These are phyloP conservation scores for Tubosaeta sp. DNA, from an alignment of 768 basidiomycete genomes.

Conservation along the genomic window DNA sequence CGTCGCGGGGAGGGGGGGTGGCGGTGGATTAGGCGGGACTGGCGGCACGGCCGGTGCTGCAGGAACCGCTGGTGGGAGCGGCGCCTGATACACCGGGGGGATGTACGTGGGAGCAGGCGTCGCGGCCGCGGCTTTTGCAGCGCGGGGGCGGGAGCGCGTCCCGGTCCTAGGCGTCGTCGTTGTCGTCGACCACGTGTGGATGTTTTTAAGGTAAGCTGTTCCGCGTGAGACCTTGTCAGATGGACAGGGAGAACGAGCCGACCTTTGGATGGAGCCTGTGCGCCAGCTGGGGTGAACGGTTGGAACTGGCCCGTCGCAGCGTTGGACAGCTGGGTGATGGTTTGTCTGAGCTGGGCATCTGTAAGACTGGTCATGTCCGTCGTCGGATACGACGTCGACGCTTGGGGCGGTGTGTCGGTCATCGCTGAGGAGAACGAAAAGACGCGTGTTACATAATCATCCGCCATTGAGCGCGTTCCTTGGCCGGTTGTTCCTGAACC, in stretches of 20 bases:
- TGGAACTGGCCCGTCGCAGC: conserved; percentile 37
- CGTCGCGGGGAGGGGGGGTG: conserved; percentile 53
- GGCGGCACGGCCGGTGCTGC: conserved; percentile 24
- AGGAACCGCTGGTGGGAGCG: conserved; percentile 31
- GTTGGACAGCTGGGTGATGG: conserved; percentile 49
- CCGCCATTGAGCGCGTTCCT: neutral
- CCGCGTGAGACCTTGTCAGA: conserved; percentile 13
- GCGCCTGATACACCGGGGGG: conserved; percentile 37
- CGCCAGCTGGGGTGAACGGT: conserved; percentile 28
- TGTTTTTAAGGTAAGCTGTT: conserved; percentile 62
- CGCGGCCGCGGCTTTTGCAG: conserved; percentile 37
- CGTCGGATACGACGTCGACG: conserved; percentile 30
- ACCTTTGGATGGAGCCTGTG: conserved; percentile 32
- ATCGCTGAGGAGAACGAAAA: conserved; percentile 16
- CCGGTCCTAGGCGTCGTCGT: conserved; percentile 43
- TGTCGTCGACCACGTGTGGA: conserved; percentile 64
- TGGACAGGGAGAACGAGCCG: neutral
- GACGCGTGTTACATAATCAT: conserved; percentile 27
- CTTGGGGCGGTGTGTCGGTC: conserved; percentile 24
- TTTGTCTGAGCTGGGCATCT: conserved; percentile 60
- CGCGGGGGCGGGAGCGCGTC: conserved; percentile 39
- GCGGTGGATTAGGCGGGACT: conserved; percentile 45
- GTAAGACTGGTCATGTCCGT: conserved; percentile 45
- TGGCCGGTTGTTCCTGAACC: too few species aligned
- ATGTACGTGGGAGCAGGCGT: conserved; percentile 32